Percentiles rank a stretch among this genome's conserved stretches.
Evolutionary conservation across 2,329 filamentous ascomycete species (phyloP).

Genomic region (Stylonectria norvegica): DNA sequence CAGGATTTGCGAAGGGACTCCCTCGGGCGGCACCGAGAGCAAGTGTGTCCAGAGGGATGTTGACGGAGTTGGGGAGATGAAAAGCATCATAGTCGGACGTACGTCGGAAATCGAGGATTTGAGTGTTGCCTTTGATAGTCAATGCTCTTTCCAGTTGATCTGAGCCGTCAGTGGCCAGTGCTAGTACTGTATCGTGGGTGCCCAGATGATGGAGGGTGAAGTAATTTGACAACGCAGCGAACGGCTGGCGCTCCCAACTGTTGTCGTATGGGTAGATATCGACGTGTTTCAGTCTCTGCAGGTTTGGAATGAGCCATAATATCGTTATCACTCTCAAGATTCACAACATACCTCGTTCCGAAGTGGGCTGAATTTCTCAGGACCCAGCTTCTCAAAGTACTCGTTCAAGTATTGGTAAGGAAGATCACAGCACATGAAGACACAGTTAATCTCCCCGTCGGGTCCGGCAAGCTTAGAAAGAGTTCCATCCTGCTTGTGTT

Average conservation of each 20-base stretch:
- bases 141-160: slow-evolving; percentile 27
- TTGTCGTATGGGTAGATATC: slow-evolving; percentile 55
- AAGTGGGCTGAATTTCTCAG: slow-evolving; percentile 47
- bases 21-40: slow-evolving; percentile 26
- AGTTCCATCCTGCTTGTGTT: slow-evolving; percentile 43
- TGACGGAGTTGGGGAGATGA: slow-evolving; percentile 45
- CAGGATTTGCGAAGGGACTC: slow-evolving; percentile 40
- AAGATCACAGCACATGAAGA: slow-evolving; percentile 60
- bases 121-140: slow-evolving; percentile 27
- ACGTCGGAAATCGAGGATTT: slow-evolving; percentile 44
- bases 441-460: slow-evolving; percentile 48
- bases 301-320: slow-evolving; percentile 11
- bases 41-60: slow-evolving; percentile 41
- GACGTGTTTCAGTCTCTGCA: slow-evolving; percentile 44
- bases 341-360: slow-evolving; percentile 34
- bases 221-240: slow-evolving; percentile 38
- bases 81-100: slow-evolving; percentile 40
- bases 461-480: slow-evolving; percentile 43
- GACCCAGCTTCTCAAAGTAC: slow-evolving; percentile 54
- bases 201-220: slow-evolving; percentile 24
- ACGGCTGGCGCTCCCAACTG: slow-evolving; percentile 47
- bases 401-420: slow-evolving; percentile 60
- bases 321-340: slow-evolving; percentile 3
- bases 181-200: slow-evolving; percentile 23
- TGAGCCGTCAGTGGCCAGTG: slow-evolving; percentile 12